Evolutionary conservation across 192 early-diverging fungal species (phyloP).

Genomic region (Entomortierella beljakovae): DNA sequence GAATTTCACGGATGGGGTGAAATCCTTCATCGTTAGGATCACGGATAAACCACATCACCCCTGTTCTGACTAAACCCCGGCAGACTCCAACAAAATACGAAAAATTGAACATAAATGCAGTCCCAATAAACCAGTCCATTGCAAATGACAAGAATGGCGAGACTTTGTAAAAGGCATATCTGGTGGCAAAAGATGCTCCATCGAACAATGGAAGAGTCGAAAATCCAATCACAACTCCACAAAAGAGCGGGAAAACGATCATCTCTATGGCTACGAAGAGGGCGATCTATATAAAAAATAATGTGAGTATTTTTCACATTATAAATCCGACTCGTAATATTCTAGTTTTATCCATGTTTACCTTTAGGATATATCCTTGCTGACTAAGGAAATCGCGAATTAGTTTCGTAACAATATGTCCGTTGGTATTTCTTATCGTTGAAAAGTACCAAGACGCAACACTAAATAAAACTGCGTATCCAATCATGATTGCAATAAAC

Average conservation of each 20-base stretch:
- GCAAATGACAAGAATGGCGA: constrained; percentile 73
- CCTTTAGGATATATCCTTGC: constrained; percentile 73
- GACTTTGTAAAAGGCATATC: constrained; percentile 64
- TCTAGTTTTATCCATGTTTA: background rate
- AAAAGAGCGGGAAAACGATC: constrained; percentile 85
- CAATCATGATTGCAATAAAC: constrained; percentile 66
- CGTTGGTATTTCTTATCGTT: constrained; percentile 48
- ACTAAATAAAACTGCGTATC: constrained; percentile 66
- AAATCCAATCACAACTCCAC: constrained; percentile 85
- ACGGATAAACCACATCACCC: constrained; percentile 98
- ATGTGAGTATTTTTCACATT: background rate
- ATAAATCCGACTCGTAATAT: background rate
- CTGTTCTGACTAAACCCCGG: constrained; percentile 88
- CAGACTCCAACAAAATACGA: constrained; percentile 85
- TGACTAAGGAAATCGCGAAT: constrained; percentile 59
- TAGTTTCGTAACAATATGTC: constrained; percentile 58
- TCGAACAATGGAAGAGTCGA: constrained; percentile 84
- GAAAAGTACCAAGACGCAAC: constrained; percentile 65
- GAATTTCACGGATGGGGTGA: constrained; percentile 92
- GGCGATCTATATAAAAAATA: constrained; percentile 61
- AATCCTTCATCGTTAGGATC: constrained; percentile 96
- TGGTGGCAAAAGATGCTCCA: constrained; percentile 62
- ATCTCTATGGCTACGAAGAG: constrained; percentile 93
- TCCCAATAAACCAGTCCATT: constrained; percentile 92
- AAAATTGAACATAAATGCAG: constrained; percentile 94